Percentiles rank a stretch among this genome's conserved stretches.
phyloP scores from a whole-genome alignment of 2,329 filamentous ascomycete species.

The Blumeria graminis region DNA sequence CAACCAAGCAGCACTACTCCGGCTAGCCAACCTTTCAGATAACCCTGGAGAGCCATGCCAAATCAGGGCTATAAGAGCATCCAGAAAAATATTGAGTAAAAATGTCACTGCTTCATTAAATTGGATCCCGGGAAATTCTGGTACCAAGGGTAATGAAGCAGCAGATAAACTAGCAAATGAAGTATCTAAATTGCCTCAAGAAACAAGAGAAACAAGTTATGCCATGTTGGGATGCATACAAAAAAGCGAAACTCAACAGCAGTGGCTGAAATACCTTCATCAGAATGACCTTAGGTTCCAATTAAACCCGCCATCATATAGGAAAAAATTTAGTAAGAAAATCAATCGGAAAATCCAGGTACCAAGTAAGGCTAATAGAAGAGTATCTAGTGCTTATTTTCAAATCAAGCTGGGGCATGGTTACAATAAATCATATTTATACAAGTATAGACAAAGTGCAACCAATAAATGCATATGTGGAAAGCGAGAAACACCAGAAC shows the following conservation, averaged over 20 bases:
- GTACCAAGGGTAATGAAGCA: not conserved
- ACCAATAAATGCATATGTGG: not conserved
- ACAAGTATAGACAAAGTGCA: not conserved
- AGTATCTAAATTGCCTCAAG: not conserved
- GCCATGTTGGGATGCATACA: not conserved
- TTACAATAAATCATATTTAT: not conserved
- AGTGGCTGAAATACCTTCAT: too few relatives aligned
- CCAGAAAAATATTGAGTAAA: too few relatives aligned
- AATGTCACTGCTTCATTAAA: not conserved
- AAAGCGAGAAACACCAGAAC: not conserved
- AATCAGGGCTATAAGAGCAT: not conserved
- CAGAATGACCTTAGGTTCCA: not conserved
- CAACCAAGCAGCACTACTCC: too few relatives aligned
- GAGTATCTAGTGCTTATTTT: not conserved
- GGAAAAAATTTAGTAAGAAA: not conserved
- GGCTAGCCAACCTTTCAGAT: not conserved
- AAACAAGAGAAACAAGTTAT: not conserved
- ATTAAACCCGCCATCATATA: not conserved
- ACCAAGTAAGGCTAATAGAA: not conserved
- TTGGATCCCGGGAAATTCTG: not conserved
- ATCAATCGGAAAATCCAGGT: not conserved
- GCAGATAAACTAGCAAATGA: not conserved
- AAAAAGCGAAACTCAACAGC: too few relatives aligned
- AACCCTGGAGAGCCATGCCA: not conserved
- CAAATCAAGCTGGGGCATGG: not conserved